Evolutionary conservation across 169 alveolate genomes (phyloP).

Genomic region (Miamiensis avidus): DNA sequence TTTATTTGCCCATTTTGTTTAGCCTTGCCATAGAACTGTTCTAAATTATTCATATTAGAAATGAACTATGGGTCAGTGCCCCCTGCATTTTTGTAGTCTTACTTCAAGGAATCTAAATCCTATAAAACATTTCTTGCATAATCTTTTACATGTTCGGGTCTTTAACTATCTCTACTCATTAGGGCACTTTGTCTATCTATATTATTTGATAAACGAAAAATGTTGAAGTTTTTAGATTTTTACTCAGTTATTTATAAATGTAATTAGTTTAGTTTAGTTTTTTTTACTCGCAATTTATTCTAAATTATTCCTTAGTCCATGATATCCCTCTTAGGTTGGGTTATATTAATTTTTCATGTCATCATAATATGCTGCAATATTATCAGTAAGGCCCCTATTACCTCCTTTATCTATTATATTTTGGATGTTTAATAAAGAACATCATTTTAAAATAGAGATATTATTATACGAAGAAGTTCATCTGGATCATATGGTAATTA

Average conservation of each 20-base stretch:
- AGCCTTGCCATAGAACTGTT: too few species aligned
- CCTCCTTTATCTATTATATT: not conserved
- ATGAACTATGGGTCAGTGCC: constrained; percentile 59
- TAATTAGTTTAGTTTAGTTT: not conserved
- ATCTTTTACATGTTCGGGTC: not conserved
- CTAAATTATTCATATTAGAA: too few species aligned
- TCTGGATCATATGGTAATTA: constrained; percentile 40
- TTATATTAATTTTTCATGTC: not conserved
- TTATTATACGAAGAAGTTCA: constrained; percentile 27
- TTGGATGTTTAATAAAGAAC: not conserved
- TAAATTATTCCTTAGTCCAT: not conserved
- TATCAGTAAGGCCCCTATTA: not conserved
- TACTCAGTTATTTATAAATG: too few species aligned
- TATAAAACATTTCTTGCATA: not conserved
- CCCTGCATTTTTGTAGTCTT: constrained; percentile 47
- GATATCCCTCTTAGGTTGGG: not conserved
- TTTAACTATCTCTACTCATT: not conserved
- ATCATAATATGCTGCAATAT: constrained; percentile 8
- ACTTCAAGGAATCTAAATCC: constrained; percentile 35
- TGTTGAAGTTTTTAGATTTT: too few species aligned
- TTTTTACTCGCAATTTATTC: constrained; percentile 9
- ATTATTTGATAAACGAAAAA: too few species aligned
- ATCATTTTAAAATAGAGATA: not conserved
- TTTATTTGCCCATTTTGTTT: too few species aligned
- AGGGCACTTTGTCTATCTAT: not conserved